These are phyloP conservation scores for Sclerotinia minor DNA, from an alignment of 2,329 filamentous ascomycete species.

Conservation along the genomic window DNA sequence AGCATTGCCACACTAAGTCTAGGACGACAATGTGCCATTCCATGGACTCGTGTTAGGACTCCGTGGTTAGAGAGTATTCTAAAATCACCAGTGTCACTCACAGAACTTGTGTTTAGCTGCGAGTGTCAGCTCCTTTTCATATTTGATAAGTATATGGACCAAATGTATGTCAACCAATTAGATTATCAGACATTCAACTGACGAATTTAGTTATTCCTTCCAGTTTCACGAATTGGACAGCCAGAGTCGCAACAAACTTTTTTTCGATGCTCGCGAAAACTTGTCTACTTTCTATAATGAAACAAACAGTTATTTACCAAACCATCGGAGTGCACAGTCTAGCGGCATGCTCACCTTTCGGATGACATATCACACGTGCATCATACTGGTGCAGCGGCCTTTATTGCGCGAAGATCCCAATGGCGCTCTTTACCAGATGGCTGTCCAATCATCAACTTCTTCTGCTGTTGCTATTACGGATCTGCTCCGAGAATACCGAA, in stretches of 20 bases:
- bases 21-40: neutral
- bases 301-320: neutral
- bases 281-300: neutral
- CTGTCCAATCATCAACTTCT: slow-evolving; percentile 5
- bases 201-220: neutral
- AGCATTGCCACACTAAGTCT: slow-evolving; percentile 6
- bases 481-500: neutral
- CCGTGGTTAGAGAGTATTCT: slow-evolving; percentile 9
- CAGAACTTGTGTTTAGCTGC: neutral
- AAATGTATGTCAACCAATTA: neutral
- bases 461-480: slow-evolving; percentile 1
- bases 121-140: slow-evolving; percentile 1
- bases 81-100: neutral
- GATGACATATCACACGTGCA: slow-evolving; percentile 10
- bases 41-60: slow-evolving; percentile 8
- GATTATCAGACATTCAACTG: neutral
- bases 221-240: neutral
- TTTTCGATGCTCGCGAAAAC: neutral
- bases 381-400: slow-evolving; percentile 4
- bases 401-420: neutral
- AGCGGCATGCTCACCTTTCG: neutral
- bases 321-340: neutral
- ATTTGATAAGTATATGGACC: slow-evolving; percentile 1
- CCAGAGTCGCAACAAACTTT: slow-evolving; percentile 8
- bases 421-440: neutral